These are phyloP conservation scores for Phaeosphaeria sp. DNA, from an alignment of 2,329 filamentous ascomycete genomes.

Conservation along the genomic window DNA sequence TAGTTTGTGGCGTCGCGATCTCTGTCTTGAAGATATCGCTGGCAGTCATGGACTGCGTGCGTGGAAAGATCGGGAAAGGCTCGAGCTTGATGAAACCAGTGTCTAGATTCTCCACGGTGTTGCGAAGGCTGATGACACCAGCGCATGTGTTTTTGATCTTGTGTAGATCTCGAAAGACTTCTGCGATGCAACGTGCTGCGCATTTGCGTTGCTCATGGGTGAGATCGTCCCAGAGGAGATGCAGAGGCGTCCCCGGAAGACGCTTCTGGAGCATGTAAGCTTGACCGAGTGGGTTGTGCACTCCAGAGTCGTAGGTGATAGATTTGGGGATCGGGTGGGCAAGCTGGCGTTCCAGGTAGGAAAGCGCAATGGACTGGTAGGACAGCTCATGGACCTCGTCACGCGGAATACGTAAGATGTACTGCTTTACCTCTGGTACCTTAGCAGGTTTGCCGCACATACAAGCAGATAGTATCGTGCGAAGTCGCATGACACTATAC, in stretches of 20 bases:
- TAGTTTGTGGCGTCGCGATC: slow-evolving; percentile 3
- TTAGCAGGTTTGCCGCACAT: background rate
- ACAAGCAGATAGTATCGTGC: background rate
- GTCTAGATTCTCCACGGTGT: background rate
- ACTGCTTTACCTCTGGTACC: background rate
- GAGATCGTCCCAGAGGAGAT: slow-evolving; percentile 2
- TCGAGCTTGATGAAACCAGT: background rate
- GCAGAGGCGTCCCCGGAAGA: slow-evolving; percentile 11
- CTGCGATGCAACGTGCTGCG: slow-evolving; percentile 2
- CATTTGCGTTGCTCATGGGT: slow-evolving; percentile 13
- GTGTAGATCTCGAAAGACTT: slow-evolving; percentile 3
- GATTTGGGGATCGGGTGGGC: background rate
- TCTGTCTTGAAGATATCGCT: background rate
- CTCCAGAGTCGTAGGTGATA: background rate
- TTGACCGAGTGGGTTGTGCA: slow-evolving; percentile 6
- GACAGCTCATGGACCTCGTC: background rate
- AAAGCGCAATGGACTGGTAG: background rate
- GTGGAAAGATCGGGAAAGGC: background rate
- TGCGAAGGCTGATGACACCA: slow-evolving; percentile 3
- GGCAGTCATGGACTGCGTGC: no score
- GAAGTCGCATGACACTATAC: background rate
- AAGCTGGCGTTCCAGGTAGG: background rate
- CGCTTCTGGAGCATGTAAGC: slow-evolving; percentile 19
- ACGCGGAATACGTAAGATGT: slow-evolving; percentile 1
- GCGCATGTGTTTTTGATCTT: background rate